phyloP scores from a whole-genome alignment of 768 basidiomycete species.

The Lactarius indigo region DNA sequence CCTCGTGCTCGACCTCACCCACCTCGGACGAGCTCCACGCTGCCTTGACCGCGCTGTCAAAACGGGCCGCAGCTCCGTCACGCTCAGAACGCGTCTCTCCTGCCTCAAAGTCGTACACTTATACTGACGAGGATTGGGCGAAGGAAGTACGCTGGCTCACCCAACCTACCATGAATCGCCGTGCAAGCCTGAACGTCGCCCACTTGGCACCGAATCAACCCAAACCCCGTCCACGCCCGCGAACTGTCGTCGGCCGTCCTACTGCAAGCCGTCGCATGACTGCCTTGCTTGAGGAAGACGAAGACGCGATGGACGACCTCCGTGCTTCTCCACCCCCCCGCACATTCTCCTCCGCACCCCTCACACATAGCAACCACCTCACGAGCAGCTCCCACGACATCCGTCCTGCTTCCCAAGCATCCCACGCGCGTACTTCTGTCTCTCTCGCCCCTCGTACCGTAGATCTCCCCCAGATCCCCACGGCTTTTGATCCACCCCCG shows the following conservation, averaged over 20 bases:
- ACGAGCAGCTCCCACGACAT: conserved; percentile 7
- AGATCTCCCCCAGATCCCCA: conserved; percentile 34
- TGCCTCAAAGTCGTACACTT: conserved; percentile 30
- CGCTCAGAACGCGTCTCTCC: conserved; percentile 9
- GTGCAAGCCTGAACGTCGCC: conserved; percentile 8
- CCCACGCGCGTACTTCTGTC: conserved; percentile 15
- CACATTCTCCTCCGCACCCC: conserved; percentile 27
- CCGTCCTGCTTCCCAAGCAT: conserved; percentile 9
- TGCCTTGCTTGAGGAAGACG: conserved; percentile 39
- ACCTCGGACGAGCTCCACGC: conserved; percentile 24
- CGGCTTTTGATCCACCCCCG: conserved; percentile 20
- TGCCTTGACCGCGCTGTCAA: neutral
- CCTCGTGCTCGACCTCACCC: conserved; percentile 23
- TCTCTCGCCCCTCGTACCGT: conserved; percentile 26
- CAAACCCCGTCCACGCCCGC: conserved; percentile 24
- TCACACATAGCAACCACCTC: conserved; percentile 6
- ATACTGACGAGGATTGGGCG: conserved; percentile 62
- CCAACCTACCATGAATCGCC: conserved; percentile 25
- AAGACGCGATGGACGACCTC: conserved; percentile 31
- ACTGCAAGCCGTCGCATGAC: conserved; percentile 34
- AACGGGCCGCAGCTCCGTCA: conserved; percentile 1
- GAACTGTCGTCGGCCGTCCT: conserved; percentile 25
- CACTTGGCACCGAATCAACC: conserved; percentile 1
- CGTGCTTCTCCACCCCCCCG: neutral
- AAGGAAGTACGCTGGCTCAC: conserved; percentile 66